A percentile compares a stretch with the other conserved stretches of the same genome.
phyloP scores from a whole-genome alignment of 202 grass and related monocot genomes.

The Panicum hallii region DNA sequence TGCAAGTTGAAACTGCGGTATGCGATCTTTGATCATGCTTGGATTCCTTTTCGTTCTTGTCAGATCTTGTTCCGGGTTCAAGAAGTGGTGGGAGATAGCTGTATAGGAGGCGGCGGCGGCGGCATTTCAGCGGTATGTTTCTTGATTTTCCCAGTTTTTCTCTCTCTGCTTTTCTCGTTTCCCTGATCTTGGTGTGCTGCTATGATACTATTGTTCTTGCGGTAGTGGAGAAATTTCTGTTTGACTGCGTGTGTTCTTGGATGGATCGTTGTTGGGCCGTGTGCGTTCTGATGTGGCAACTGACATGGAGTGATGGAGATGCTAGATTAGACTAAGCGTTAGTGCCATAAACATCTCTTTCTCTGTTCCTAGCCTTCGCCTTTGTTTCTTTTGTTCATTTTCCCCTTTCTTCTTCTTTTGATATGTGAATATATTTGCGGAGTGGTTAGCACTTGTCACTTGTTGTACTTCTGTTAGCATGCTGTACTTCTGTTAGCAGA shows the following conservation, averaged over 20 bases:
- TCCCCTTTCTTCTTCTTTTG: not conserved
- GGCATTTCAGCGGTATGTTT: constrained; percentile 30
- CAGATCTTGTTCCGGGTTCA: constrained; percentile 34
- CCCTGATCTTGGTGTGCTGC: not conserved
- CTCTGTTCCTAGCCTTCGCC: not conserved
- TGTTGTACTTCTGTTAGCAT: not conserved
- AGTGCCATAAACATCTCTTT: not conserved
- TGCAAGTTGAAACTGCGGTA: not conserved
- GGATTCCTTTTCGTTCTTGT: not conserved
- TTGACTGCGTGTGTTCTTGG: not conserved
- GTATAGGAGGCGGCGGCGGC: not conserved
- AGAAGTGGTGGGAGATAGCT: not conserved
- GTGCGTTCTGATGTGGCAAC: constrained; percentile 25
- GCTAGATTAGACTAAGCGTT: not conserved
- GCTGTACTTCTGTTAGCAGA: not conserved
- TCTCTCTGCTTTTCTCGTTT: not conserved
- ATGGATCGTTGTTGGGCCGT: not conserved
- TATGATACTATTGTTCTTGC: constrained; percentile 1
- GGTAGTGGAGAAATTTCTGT: not conserved
- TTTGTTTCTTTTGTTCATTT: not conserved
- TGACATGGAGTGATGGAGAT: constrained; percentile 11
- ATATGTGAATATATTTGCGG: constrained; percentile 3
- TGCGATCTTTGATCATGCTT: constrained; percentile 12
- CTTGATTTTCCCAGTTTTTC: not conserved
- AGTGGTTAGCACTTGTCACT: not conserved